Conservation (phyloP, 2,329 filamentous ascomycete species). For the Diaporthe sp. region DNA sequence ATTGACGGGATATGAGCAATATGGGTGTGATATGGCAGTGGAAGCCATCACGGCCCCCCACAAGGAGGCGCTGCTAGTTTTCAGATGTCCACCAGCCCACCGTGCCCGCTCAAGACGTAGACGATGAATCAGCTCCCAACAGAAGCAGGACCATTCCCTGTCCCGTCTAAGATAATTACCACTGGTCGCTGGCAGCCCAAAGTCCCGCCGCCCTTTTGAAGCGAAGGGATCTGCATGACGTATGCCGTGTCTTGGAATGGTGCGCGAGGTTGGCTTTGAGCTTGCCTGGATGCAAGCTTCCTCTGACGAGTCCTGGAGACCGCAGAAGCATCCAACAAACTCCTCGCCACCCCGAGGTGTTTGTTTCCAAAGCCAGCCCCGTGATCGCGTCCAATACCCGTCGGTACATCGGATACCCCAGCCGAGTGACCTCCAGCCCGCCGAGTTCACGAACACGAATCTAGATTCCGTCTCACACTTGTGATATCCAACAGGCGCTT, state of each 20-base stretch:
- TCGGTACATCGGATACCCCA: not conserved
- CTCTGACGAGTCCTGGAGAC: not conserved
- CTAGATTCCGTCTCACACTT: conserved; percentile 1
- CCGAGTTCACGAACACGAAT: not conserved
- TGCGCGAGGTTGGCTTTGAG: not conserved
- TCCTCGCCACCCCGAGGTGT: no score
- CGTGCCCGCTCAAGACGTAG: not conserved
- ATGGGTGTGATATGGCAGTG: not conserved
- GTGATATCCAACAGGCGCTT: not conserved
- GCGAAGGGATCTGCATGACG: not conserved
- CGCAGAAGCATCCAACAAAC: not conserved
- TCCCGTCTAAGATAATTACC: not conserved
- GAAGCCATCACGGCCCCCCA: not conserved
- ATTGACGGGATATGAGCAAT: not conserved
- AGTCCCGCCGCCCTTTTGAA: not conserved
- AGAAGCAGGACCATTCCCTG: not conserved
- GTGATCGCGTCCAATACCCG: not conserved
- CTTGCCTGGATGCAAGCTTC: not conserved
- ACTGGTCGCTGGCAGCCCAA: not conserved
- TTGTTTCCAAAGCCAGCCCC: not conserved
- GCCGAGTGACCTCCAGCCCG: not conserved
- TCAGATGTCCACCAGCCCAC: not conserved
- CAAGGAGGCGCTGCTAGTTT: not conserved
- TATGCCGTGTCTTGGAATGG: not conserved
- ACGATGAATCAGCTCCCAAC: not conserved